Conservation (phyloP, 371 early-diverging fungal genomes). For the Capniomyces stellatus region DNA sequence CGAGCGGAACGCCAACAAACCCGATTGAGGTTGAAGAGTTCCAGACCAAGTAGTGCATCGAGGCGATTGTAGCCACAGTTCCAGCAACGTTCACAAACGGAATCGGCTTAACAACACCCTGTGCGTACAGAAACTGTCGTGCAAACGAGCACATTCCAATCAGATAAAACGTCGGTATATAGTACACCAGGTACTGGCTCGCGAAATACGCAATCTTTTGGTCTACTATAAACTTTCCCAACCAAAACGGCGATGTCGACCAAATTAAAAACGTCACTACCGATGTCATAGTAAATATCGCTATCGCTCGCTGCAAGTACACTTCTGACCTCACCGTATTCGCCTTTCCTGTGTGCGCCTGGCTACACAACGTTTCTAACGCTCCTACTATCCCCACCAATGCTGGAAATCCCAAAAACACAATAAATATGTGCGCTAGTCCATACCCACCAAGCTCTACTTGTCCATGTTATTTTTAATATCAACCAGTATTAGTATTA, state of each 20-base stretch:
- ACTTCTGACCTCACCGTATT: slow-evolving; percentile 6
- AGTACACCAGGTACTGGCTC: slow-evolving; percentile 9
- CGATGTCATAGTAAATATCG: slow-evolving; percentile 11
- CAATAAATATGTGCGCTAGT: slow-evolving; percentile 20
- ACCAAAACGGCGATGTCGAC: slow-evolving; percentile 9
- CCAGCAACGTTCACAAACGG: slow-evolving; percentile 15
- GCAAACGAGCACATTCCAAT: slow-evolving; percentile 13
- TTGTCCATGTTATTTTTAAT: no score
- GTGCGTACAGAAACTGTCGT: slow-evolving; percentile 22
- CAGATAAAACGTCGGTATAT: slow-evolving; percentile 12
- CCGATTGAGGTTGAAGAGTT: slow-evolving; percentile 13
- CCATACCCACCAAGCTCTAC: slow-evolving; percentile 23
- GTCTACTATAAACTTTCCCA: slow-evolving; percentile 13
- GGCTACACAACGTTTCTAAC: slow-evolving; percentile 26
- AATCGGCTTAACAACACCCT: slow-evolving; percentile 18
- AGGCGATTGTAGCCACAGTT: slow-evolving; percentile 7
- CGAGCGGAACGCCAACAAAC: slow-evolving; percentile 18
- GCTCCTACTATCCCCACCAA: slow-evolving; percentile 24
- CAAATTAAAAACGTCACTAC: slow-evolving; percentile 9
- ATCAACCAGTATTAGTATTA: no score
- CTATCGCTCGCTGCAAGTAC: slow-evolving; percentile 22
- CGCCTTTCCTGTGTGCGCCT: slow-evolving; percentile 17
- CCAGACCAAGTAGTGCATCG: slow-evolving; percentile 9
- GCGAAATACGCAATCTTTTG: slow-evolving; percentile 12
- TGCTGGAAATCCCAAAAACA: slow-evolving; percentile 20